Percentiles rank a stretch among this genome's conserved stretches.
These are phyloP conservation scores for Leccinum imitatum DNA, from an alignment of 768 basidiomycete genomes.

Conservation along the genomic window DNA sequence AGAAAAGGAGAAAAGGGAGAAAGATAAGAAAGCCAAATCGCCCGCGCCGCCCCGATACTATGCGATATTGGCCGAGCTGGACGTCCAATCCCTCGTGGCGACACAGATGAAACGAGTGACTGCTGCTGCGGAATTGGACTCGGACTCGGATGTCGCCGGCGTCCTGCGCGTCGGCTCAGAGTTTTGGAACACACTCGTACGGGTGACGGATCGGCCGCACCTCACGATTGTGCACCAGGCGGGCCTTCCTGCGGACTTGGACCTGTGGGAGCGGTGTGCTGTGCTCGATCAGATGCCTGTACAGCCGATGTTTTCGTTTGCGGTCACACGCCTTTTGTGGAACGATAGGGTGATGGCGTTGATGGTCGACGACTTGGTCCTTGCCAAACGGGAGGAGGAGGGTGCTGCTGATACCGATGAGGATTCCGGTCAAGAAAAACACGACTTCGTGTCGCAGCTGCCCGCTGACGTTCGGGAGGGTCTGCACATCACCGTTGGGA, in stretches of 20 bases:
- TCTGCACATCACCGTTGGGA: conserved; percentile 90
- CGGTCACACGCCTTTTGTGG: conserved; percentile 66
- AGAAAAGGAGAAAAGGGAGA: not conserved
- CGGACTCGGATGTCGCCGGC: conserved; percentile 16
- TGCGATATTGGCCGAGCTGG: conserved; percentile 72
- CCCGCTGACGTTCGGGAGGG: conserved; percentile 45
- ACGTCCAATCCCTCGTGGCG: conserved; percentile 51
- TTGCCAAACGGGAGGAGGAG: conserved; percentile 28
- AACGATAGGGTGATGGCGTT: conserved; percentile 80
- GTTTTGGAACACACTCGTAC: conserved; percentile 54
- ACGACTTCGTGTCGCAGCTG: conserved; percentile 48
- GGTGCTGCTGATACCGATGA: conserved; percentile 50
- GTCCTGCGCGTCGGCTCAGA: conserved; percentile 29
- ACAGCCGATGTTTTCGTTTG: conserved; percentile 60
- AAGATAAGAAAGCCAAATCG: conserved; percentile 27
- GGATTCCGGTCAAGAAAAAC: conserved; percentile 37
- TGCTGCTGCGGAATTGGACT: not conserved
- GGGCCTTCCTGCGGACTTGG: conserved; percentile 32
- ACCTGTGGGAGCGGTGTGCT: conserved; percentile 44
- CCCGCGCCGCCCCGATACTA: conserved; percentile 61
- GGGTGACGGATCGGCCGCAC: conserved; percentile 69
- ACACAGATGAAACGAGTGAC: conserved; percentile 35
- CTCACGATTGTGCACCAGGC: conserved; percentile 83
- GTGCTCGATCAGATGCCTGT: conserved; percentile 15
- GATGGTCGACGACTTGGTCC: conserved; percentile 58